Evolutionary conservation across 2,329 filamentous ascomycete genomes (phyloP).

Genomic region (Teratosphaeriaceae sp.): DNA sequence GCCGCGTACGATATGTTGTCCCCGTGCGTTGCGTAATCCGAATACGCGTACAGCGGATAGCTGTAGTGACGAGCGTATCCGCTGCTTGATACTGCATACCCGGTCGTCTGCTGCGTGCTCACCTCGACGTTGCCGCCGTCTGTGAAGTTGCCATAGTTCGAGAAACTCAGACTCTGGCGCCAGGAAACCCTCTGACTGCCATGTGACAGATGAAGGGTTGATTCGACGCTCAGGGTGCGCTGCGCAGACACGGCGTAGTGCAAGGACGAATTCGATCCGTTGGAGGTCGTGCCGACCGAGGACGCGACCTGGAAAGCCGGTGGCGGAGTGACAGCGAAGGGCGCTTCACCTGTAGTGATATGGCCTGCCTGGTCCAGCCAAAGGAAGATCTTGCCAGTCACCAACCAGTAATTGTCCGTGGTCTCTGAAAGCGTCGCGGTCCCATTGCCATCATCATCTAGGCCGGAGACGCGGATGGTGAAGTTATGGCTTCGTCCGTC

Average conservation of each 20-base stretch:
- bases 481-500: slow-evolving; percentile 61
- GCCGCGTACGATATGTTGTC: slow-evolving; percentile 41
- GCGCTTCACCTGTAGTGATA: slow-evolving; percentile 45
- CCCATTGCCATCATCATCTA: slow-evolving; percentile 51
- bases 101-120: slow-evolving; percentile 46
- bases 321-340: slow-evolving; percentile 30
- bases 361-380: slow-evolving; percentile 54
- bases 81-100: slow-evolving; percentile 36
- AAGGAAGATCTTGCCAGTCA: slow-evolving; percentile 75
- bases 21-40: slow-evolving; percentile 39
- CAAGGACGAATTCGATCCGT: slow-evolving; percentile 51
- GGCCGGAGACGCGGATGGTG: slow-evolving; percentile 58
- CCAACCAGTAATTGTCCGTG: slow-evolving; percentile 63
- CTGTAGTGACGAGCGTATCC: slow-evolving; percentile 41
- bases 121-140: slow-evolving; percentile 50
- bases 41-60: slow-evolving; percentile 57
- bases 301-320: slow-evolving; percentile 50
- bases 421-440: slow-evolving; percentile 45
- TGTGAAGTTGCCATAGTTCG: slow-evolving; percentile 49
- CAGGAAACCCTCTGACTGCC: slow-evolving; percentile 43
- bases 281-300: slow-evolving; percentile 37
- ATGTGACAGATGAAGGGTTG: slow-evolving; percentile 45
- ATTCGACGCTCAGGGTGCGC: slow-evolving; percentile 49
- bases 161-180: slow-evolving; percentile 53
- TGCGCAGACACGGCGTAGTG: slow-evolving; percentile 50